phyloP scores from a whole-genome alignment of 441 rosid genomes.

The Viola pubescens region DNA sequence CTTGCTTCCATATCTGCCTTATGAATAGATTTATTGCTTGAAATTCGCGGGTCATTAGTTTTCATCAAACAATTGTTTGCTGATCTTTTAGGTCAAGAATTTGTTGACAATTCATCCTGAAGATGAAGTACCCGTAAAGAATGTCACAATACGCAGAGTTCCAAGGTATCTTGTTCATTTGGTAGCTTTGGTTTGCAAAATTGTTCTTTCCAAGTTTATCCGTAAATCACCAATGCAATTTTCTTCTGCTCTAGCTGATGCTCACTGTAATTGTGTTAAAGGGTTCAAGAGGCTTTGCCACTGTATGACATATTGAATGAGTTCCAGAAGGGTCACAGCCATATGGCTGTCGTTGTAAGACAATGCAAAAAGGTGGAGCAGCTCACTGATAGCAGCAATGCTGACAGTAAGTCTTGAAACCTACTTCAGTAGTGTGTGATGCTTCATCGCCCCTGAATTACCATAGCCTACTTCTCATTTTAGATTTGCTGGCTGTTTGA shows the following conservation, averaged over 20 bases:
- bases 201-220: not conserved
- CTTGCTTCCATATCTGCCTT: no score
- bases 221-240: not conserved
- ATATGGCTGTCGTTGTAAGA: conserved; percentile 53
- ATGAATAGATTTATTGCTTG: no score
- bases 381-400: conserved; percentile 22
- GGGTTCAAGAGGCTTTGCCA: conserved; percentile 49
- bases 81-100: conserved; percentile 57
- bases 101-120: conserved; percentile 76
- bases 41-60: no score
- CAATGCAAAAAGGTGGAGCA: conserved; percentile 29
- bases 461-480: no score
- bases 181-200: not conserved
- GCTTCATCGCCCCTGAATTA: no score
- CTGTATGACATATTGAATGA: conserved; percentile 54
- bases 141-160: conserved; percentile 72
- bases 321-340: conserved; percentile 66
- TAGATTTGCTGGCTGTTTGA: no score
- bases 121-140: conserved; percentile 75
- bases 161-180: conserved; percentile 49
- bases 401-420: conserved; percentile 31
- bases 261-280: conserved; percentile 14
- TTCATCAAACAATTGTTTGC: no score
- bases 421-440: not conserved
- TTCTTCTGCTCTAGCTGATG: conserved; percentile 13